Conservation (phyloP, 2,329 filamentous ascomycete species). For the Trichoderma endophyticum region DNA sequence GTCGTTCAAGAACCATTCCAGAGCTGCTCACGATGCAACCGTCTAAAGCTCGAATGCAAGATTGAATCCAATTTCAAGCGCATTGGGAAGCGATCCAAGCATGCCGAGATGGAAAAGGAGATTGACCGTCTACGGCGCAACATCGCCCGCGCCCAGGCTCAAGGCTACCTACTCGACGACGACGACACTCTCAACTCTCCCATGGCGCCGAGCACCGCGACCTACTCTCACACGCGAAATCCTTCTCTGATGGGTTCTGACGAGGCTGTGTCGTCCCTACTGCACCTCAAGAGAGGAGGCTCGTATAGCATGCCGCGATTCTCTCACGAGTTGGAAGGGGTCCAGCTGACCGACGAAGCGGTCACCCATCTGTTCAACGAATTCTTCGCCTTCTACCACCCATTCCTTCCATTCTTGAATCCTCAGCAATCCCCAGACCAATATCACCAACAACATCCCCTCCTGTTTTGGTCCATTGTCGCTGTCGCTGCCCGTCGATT, state of each 20-base stretch:
- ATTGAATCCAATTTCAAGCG: slow-evolving; percentile 72
- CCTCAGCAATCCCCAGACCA: slow-evolving; percentile 63
- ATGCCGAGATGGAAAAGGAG: slow-evolving; percentile 83
- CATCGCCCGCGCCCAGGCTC: slow-evolving; percentile 56
- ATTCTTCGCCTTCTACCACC: slow-evolving; percentile 74
- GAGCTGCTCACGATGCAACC: slow-evolving; percentile 72
- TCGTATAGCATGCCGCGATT: slow-evolving; percentile 59
- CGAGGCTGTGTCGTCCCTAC: slow-evolving; percentile 63
- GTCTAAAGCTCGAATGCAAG: slow-evolving; percentile 77
- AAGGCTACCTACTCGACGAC: slow-evolving; percentile 55
- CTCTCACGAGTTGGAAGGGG: slow-evolving; percentile 59
- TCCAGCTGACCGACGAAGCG: slow-evolving; percentile 61
- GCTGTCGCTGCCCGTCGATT: slow-evolving; percentile 73
- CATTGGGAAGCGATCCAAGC: slow-evolving; percentile 75
- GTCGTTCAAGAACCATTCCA: slow-evolving; percentile 78
- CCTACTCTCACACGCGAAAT: slow-evolving; percentile 59
- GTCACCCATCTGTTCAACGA: slow-evolving; percentile 66
- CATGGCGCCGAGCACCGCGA: slow-evolving; percentile 47
- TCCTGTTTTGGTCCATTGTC: slow-evolving; percentile 84
- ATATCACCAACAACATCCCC: slow-evolving; percentile 72
- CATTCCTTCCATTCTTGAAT: slow-evolving; percentile 73
- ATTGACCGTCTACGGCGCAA: slow-evolving; percentile 66
- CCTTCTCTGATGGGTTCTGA: slow-evolving; percentile 65
- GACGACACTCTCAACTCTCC: slow-evolving; percentile 60
- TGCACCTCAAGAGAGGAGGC: slow-evolving; percentile 64